Base-by-base conservation (phyloP, 495 filamentous ascomycete species). In the Amorphotheca resinae region DNA sequence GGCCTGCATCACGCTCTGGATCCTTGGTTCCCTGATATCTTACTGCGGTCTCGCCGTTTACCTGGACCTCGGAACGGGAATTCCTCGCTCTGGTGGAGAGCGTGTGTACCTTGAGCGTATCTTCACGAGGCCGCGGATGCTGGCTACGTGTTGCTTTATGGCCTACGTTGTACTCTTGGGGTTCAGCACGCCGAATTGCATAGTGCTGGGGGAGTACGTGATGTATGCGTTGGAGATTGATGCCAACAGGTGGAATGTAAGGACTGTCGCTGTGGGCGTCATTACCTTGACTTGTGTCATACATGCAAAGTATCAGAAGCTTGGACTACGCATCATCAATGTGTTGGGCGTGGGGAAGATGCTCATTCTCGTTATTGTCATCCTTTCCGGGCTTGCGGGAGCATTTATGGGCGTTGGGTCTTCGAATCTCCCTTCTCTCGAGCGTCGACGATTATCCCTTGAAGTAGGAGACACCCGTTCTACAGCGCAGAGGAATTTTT, bases 151-250 rank as follows among this genome's bases (percentile, higher is more conserved):
- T 48, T 69, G 79, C 56, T 77, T 73, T 51, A 68, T 69, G 34
- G 63, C 72, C 3, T 76, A 77, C 44, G 70, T 76, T 33, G 65
- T 79, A 28, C 53, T 72, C 6, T 59, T 75, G 11, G 65, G 65
- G 3, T 68, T 67, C 50, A 64, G 62, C 11, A 68, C 75, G 1
- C 70, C 68, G 2, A 84, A 83, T 57, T 74, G 73, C 31, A 70
- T 83, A 36, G 72, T 79, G 4, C 79, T 84, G 22, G 79, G 78
- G 38, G 62, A 75, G 46, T 83, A 83, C 46, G 69, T 76, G 22
- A 70, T 84, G 52, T 72, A 73, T 46, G 79, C 77, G 0, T 61
- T 72, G 0, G 69, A 71, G 15, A 63, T 58, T 44, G 53, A 71
- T 4, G 67, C 68, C 23, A 69, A 72, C 45, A 64, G 70, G 12